Percentiles rank a stretch among this genome's conserved stretches.
Evolutionary conservation across 202 grass and related monocot species (phyloP).

Genomic region (Zizania palustris): DNA sequence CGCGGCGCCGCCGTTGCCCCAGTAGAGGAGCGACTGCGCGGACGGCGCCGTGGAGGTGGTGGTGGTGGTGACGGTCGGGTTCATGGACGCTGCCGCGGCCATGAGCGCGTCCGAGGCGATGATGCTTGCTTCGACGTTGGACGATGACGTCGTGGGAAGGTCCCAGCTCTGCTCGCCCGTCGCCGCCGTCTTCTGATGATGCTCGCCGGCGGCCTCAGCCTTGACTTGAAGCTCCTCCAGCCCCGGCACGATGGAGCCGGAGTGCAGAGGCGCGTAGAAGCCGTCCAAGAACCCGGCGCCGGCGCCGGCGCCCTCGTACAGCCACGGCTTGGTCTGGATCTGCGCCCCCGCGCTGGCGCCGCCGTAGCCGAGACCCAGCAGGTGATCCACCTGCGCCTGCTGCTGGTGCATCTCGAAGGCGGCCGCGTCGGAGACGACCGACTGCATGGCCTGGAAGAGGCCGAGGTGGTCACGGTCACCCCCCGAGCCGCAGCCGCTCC

Average conservation of each 20-base stretch:
- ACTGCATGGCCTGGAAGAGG: constrained; percentile 69
- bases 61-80: constrained; percentile 26
- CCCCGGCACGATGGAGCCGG: constrained; percentile 57
- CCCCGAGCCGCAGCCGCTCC: background rate
- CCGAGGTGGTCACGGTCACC: constrained; percentile 47
- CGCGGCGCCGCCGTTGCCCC: constrained; percentile 47
- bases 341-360: constrained; percentile 19
- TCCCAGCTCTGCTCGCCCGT: constrained; percentile 37
- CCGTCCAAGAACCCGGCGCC: constrained; percentile 37
- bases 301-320: constrained; percentile 13
- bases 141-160: constrained; percentile 41
- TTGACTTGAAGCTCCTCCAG: constrained; percentile 66
- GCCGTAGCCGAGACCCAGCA: constrained; percentile 57
- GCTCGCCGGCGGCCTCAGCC: constrained; percentile 40
- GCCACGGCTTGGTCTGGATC: constrained; percentile 56
- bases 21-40: constrained; percentile 46
- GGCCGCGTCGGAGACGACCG: constrained; percentile 44
- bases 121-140: constrained; percentile 48
- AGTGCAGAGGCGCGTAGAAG: constrained; percentile 55
- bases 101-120: constrained; percentile 62
- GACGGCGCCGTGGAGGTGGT: constrained; percentile 2
- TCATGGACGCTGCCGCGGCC: constrained; percentile 56
- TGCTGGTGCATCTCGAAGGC: constrained; percentile 59
- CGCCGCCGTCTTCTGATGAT: constrained; percentile 30
- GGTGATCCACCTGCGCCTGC: constrained; percentile 54